Evolutionary conservation across 176 grass and related monocot genomes (phyloP), one percentile per base, ranked within the genome.

Genomic region (Olyra latifolia): DNA sequence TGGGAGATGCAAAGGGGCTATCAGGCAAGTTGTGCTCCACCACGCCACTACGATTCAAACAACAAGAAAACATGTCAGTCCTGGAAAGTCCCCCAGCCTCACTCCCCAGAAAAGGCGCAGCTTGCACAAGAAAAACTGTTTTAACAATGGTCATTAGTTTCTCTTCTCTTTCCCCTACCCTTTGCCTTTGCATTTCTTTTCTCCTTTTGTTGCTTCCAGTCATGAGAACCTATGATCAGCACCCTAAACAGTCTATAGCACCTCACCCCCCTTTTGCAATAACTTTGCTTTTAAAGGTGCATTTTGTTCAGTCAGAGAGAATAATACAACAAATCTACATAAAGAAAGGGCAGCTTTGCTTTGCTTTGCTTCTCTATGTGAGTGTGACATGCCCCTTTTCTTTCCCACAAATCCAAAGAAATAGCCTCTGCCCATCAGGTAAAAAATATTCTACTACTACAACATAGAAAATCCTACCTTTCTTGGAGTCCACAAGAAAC

Each of bases 1-100:
- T 85, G 32, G 89, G 92, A 30, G 89, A 98, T 16, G 95, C 83
- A 35, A 94, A 91, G 15, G 92, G 95, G 73, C 87, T 91, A 48
- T 92, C 89, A 62, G 92, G 95, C 79, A 98, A 66, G 74, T 75
- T 94, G 85, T 90, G 91, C 85, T 98, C 90, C 89, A 93, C 89
- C 88, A 84, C 45, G 60, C 58, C 60, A 62, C 91, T 91, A 71
- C 64, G 69, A 75, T 77, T 84, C 27, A 82, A 76, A 78, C 48
- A 72, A 70, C 14, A 89, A 85, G 14, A 69, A 64, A 72, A 35
- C 38, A 86, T 75, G 50, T 90, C 20, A 64, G 72, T 69, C 19
- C 52, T 32, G 19, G 25, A 81, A 71, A 87, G 55, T 41, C 45
- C 4, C 17, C 60, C 3, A 58, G 32, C 32, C 32, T 35, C 32